Base-by-base conservation (phyloP, 2,329 filamentous ascomycete species). In the Capronia americana region DNA sequence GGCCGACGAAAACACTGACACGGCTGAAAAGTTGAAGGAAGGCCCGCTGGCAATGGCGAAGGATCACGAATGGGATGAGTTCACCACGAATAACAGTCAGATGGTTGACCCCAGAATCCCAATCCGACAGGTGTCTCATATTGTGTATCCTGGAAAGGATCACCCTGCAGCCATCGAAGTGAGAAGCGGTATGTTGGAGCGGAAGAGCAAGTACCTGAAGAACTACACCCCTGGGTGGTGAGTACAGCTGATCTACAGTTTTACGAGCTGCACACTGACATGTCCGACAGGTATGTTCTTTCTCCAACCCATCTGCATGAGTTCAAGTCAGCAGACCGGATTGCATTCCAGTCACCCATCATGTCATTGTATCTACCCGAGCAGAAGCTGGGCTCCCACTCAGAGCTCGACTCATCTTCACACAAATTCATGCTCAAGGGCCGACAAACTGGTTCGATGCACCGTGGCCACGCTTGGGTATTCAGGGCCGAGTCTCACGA, bases 401-500 rank as follows among this genome's bases (percentile, higher is more conserved):
- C 94, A 10, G 86, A 88, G 67, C 87, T 88, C 66, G 89, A 88
- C 57, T 93, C 92, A 12, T 92, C 90, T 12, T 97, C 93, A 48
- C 94, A 97, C 82, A 99, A 99, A 78, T 99, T 99, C 78, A 92
- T 97, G 78, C 88, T 99, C 74, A 99, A 98, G 79, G 95, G 95
- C 53, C 91, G 93, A 67, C 94, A 98, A 79, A 95, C 93, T 4
- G 94, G 95, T 60, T 84, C 90, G 3, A 92, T 98, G 88, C 95
- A 98, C 78, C 91, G 93, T 69, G 87, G 87, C 38, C 87, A 89
- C 75, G 86, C 86, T 46, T 90, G 87, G 87, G 86, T 89, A 10
- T 89, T 90, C 80, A 83, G 87, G 61, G 87, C 87, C 24, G 87
- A 90, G 75, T 85, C 86, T 1, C 84, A 96, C 78, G 94, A 98